Evolutionary conservation across 208 protist species (phyloP), one percentile per base, ranked within the genome.

Genomic region (Tritrichomonas foetus): DNA sequence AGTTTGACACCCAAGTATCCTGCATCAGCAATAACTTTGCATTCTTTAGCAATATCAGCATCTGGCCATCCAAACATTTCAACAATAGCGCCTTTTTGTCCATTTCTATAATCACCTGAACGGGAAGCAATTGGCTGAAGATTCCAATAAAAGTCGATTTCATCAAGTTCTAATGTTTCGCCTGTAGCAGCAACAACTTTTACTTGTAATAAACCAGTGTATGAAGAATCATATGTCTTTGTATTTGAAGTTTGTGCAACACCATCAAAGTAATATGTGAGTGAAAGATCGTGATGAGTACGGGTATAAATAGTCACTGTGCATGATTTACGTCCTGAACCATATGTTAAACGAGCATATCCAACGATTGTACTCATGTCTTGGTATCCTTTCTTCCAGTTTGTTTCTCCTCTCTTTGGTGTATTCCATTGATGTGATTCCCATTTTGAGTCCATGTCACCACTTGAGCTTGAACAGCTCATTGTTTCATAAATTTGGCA

Each of bases 71-170:
- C 96, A 93, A 97, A 97, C 9, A 97, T 1, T 41, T 97, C 96
- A n/a, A 97, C 95, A 27, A 97, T 96, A 41, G 95, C 95, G 36
- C 96, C 96, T 89, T 97, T 97, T 80, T 97, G 96, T 33, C 96
- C 96, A 14, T 95, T 94, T n/a, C 95, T 47, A 66, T 95, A 97
- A 53, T 69, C 47, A 33, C 47, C 30, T 30, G 20, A 55, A 33
- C 64, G 14, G 33, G 0, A 27, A 33, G 66, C 92, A 11, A 95
- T 25, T 57, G 94, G 69, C 8, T 22, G 39, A 64, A 69, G 44
- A 41, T 95, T 95, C 95, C 95, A 96, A n/a, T 95, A 30, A 61
- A 96, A 96, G 55, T 96, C 61, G 27, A 96, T 39, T 9, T 55
- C 82, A 61, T 96, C 95, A 44, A 96, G 50, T 14, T 55, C 66